Evolutionary conservation across 2,329 filamentous ascomycete genomes (phyloP).

Genomic region (Sordariomycetes sp.): DNA sequence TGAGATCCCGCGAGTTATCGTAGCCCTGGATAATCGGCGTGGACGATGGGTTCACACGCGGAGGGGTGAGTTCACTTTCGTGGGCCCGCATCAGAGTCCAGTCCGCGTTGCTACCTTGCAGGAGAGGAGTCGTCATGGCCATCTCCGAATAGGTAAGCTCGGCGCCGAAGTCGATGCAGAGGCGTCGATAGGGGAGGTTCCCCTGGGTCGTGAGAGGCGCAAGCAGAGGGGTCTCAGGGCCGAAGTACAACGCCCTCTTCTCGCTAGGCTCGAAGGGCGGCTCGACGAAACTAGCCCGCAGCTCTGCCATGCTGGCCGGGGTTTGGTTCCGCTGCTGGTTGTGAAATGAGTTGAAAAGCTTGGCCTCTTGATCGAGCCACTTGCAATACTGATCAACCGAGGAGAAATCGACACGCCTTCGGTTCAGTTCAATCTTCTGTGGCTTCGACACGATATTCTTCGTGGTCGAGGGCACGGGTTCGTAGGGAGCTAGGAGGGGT

Average conservation of each 20-base stretch:
- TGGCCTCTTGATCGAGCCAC: constrained; percentile 62
- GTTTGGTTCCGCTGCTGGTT: constrained; percentile 29
- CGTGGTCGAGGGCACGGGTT: not conserved
- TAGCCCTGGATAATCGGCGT: constrained; percentile 57
- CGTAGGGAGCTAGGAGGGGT: constrained; percentile 22
- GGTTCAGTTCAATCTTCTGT: constrained; percentile 65
- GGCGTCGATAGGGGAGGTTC: constrained; percentile 84
- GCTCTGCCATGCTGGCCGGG: constrained; percentile 47
- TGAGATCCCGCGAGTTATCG: constrained; percentile 71
- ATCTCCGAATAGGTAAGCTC: constrained; percentile 97
- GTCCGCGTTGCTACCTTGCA: constrained; percentile 83
- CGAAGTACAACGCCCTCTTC: constrained; percentile 90
- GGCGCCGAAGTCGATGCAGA: constrained; percentile 81
- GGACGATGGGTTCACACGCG: constrained; percentile 46
- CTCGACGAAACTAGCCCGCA: constrained; percentile 72
- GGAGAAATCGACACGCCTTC: constrained; percentile 58
- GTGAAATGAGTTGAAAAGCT: constrained; percentile 25
- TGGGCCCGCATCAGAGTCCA: constrained; percentile 95
- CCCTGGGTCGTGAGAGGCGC: constrained; percentile 94
- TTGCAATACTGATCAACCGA: constrained; percentile 66
- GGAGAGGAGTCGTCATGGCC: constrained; percentile 82
- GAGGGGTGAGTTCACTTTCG: constrained; percentile 66
- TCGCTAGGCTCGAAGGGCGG: constrained; percentile 84
- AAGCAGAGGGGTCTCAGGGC: constrained; percentile 83
- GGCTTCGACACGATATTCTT: constrained; percentile 63